Evolutionary conservation across 2,329 filamentous ascomycete species (phyloP).

Genomic region (Alternaria alternata): DNA sequence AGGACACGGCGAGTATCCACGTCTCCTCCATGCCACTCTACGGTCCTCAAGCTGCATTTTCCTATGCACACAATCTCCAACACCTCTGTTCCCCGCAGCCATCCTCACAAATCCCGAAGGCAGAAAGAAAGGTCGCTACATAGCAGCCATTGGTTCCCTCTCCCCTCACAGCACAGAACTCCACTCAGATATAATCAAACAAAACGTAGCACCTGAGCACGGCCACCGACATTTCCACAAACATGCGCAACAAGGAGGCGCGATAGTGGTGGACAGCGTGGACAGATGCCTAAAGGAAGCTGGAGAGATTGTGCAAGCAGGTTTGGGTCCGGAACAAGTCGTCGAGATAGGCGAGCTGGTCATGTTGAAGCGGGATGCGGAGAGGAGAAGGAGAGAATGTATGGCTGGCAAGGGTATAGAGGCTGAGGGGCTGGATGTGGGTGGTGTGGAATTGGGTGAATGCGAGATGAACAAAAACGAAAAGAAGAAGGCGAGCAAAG

Average conservation of each 20-base stretch:
- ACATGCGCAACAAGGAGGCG: conserved; percentile 65
- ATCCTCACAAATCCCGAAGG: conserved; percentile 77
- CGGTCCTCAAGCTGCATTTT: conserved; percentile 81
- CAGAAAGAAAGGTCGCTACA: conserved; percentile 72
- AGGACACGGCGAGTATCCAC: conserved; percentile 71
- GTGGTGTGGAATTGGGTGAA: conserved; percentile 74
- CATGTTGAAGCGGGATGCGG: conserved; percentile 66
- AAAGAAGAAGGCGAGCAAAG: conserved; percentile 55
- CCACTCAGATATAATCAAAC: conserved; percentile 75
- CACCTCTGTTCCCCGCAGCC: conserved; percentile 76
- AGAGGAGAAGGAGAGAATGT: conserved; percentile 44
- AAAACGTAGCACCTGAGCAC: conserved; percentile 64
- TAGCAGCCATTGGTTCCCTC: conserved; percentile 76
- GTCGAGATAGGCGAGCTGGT: conserved; percentile 87
- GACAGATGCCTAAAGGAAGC: conserved; percentile 83
- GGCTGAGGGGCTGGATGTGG: conserved; percentile 76
- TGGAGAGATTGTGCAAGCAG: conserved; percentile 84
- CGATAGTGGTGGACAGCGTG: conserved; percentile 72
- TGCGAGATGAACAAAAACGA: conserved; percentile 78
- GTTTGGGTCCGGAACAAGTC: conserved; percentile 75
- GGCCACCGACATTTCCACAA: conserved; percentile 70
- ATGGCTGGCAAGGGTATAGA: conserved; percentile 55
- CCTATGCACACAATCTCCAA: conserved; percentile 81
- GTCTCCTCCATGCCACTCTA: conserved; percentile 75
- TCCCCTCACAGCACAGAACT: conserved; percentile 82